phyloP scores from a whole-genome alignment of 495 filamentous ascomycete genomes.

The Acidiella bohemica region DNA sequence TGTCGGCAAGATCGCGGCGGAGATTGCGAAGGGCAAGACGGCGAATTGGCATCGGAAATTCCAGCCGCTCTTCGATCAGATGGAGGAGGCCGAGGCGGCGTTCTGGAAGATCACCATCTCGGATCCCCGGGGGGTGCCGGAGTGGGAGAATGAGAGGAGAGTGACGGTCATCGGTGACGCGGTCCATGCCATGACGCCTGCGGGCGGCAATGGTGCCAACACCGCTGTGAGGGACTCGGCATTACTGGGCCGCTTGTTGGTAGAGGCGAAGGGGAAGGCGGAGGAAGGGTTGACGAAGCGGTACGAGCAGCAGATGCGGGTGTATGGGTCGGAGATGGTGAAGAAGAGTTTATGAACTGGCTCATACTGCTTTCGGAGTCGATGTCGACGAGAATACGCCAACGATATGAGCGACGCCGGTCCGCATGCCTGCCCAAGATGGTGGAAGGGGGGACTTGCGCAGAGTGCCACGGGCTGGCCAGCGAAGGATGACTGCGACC shows the following conservation, averaged over 20 bases:
- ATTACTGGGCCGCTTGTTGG: constrained; percentile 33
- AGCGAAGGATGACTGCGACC: no score
- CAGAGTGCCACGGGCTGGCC: no score
- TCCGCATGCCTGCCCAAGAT: no score
- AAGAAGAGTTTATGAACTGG: no score
- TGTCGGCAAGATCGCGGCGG: constrained; percentile 36
- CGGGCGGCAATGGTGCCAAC: constrained; percentile 45
- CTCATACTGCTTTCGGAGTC: no score
- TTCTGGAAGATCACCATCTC: constrained; percentile 48
- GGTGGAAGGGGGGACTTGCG: no score
- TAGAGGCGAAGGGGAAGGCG: constrained; percentile 25
- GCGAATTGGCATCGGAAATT: constrained; percentile 36
- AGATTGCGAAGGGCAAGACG: constrained; percentile 37
- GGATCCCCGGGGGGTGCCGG: constrained; percentile 34
- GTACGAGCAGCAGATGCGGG: constrained; percentile 44
- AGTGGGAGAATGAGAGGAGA: constrained; percentile 37
- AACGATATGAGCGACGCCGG: no score
- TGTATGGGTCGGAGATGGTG: constrained; percentile 40
- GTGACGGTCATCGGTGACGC: constrained; percentile 52
- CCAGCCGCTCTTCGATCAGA: constrained; percentile 38
- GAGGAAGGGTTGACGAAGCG: constrained; percentile 34
- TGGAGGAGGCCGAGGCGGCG: constrained; percentile 37
- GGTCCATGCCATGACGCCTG: constrained; percentile 48
- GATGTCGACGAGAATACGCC: no score
- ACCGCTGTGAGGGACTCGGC: constrained; percentile 42